Evolutionary conservation across 2,329 filamentous ascomycete species (phyloP), one percentile per base, ranked within the genome.

Genomic region (Diaporthe humulicola): DNA sequence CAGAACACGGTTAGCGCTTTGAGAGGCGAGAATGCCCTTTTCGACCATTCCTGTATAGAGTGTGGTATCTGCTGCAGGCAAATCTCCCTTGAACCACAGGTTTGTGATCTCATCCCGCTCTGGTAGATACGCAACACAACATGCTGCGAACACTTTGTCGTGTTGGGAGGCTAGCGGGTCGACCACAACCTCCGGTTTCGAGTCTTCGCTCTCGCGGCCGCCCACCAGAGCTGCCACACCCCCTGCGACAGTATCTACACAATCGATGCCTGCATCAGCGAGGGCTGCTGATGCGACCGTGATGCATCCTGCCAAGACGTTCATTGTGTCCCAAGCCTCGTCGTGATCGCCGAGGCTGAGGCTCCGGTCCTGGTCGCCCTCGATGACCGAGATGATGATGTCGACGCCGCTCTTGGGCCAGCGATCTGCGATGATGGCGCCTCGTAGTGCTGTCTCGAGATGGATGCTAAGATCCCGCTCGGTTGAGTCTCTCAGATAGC

Each of bases 371-470:
- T 98, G 95, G 81, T 98, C 97, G 4, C 95, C 96, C 85, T 99
- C 97, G 25, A 99, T 88, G 66, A 99, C 92, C 0, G 95, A 98
- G 66, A 99, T 92, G 25, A 98, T 93, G 54, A 99, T 93, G 82
- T 99, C 97, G n/a, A 98, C 93, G 58, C 95, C 96, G 82, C 95
- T 98, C 87, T 99, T 99, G n/a, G 97, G 97, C 95, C 96, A 99
- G 74, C 96, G 89, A 82, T 98, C 96, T 19, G 95, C 95, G 81
- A 98, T 96, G 69, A 98, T 92, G 10, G 95, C 94, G 1, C 96
- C 96, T 45, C 95, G 91, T 69, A 99, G 88, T 36, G 97, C 96
- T 22, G 95, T 96, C 84, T 98, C 96, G 4, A 99, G 87, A 82
- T 98, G 96, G 15, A 96, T 93, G 17, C 95, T 95, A 2, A 99